Base-by-base conservation (phyloP, 805 yeast species). In the Scheffersomyces amazonensis region DNA sequence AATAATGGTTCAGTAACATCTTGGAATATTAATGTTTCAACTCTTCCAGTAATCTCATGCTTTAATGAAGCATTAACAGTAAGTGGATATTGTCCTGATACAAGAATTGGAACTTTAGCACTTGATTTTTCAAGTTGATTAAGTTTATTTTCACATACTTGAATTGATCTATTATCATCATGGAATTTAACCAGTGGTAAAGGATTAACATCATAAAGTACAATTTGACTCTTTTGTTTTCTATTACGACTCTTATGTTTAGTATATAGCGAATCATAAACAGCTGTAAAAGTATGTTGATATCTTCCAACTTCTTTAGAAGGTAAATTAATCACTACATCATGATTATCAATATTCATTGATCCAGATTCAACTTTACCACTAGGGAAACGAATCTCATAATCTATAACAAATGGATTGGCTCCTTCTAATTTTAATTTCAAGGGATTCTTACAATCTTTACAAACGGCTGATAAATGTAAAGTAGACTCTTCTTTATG, bases 381-480 rank as follows among this genome's bases (percentile, higher is more conserved):
- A 49, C 62, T 67, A 5, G 93, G 90, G 28, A 71, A 61, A 19
- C 62, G 62, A 12, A 84, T 60, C n/a, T 77, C 75, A 55, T 88
- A 87, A 28, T 76, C 79, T 18, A 89, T 63, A n/a, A 75, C 60
- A 46, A 87, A 87, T 17, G 91, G 90, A 1, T 81, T 69, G 5
- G 75, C 59, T 1, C 88, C 91, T 28, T 61, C 62, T 24, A 84
- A 56, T 2, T 69, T 54, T 23, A 85, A 39, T 6, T 46, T 48
- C 8, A 64, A 49, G 15, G 49, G 47, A 24, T 58, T 53, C 2
- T 40, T 36, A 22, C 64, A 56, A 20, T 52, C 48, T 35, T 62
- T 66, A 38, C 75, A 69, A 3, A 63, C 51, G 5, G 70, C 48
- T 1, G 42, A 47, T 36, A 59, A 54, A 20, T 47, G 58, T 6